Conservation (phyloP, 805 yeast genomes). For the Monosporozyma unispora region DNA sequence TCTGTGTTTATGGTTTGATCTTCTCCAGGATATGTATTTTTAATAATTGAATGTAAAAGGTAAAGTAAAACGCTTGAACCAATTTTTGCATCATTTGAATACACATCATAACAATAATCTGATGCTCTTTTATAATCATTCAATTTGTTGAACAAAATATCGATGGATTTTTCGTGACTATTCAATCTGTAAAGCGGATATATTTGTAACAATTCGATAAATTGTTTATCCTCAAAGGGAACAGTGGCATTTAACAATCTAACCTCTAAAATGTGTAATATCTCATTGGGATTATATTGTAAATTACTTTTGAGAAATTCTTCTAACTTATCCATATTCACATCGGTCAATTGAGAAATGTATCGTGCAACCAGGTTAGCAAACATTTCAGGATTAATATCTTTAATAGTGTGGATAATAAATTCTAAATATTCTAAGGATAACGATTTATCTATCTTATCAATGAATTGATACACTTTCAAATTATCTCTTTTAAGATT, state of each 20-base stretch:
- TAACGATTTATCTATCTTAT: slow-evolving; percentile 21
- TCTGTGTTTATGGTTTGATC: neutral
- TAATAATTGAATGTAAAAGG: slow-evolving; percentile 33
- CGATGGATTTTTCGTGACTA: slow-evolving; percentile 54
- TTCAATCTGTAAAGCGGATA: slow-evolving; percentile 50
- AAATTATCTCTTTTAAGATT: slow-evolving; percentile 48
- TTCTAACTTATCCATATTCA: slow-evolving; percentile 25
- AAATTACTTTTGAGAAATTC: slow-evolving; percentile 30
- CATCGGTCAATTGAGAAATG: slow-evolving; percentile 23
- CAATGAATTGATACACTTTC: slow-evolving; percentile 46
- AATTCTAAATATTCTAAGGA: slow-evolving; percentile 45
- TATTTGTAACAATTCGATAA: slow-evolving; percentile 32
- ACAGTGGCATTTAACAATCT: neutral
- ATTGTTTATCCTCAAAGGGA: slow-evolving; percentile 3
- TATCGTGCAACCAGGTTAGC: slow-evolving; percentile 40
- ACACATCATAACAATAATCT: slow-evolving; percentile 47
- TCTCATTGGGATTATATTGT: slow-evolving; percentile 33
- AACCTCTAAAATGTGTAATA: slow-evolving; percentile 22
- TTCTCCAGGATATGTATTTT: slow-evolving; percentile 11
- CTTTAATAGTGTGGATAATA: slow-evolving; percentile 33
- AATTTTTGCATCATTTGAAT: slow-evolving; percentile 27
- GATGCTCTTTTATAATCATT: slow-evolving; percentile 52
- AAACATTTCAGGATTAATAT: slow-evolving; percentile 33
- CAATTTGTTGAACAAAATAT: slow-evolving; percentile 49
- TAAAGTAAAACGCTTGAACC: slow-evolving; percentile 38